Conservation (phyloP, 441 rosid genomes). For the Jatropha multifida region DNA sequence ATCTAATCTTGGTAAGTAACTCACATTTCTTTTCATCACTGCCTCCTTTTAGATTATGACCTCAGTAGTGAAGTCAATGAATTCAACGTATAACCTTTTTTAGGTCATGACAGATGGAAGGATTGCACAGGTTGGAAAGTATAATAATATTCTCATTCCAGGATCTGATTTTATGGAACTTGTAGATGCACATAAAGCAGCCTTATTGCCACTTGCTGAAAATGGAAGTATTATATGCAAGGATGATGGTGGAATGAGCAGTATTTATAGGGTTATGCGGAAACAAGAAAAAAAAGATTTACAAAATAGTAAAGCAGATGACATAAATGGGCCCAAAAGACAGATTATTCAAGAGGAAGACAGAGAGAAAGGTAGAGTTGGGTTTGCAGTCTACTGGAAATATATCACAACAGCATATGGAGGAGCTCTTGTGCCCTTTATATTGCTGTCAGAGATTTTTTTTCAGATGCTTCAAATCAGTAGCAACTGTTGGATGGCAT, state of each 20-base stretch:
- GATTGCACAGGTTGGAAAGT: constrained; percentile 84
- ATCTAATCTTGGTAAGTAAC: constrained; percentile 56
- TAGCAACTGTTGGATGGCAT: constrained; percentile 94
- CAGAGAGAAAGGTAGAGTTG: constrained; percentile 88
- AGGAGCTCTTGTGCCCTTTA: constrained; percentile 82
- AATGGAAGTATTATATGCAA: constrained; percentile 15
- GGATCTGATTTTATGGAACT: constrained; percentile 87
- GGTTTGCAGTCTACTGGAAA: constrained; percentile 70
- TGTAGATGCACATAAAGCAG: constrained; percentile 77
- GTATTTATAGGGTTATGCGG: constrained; percentile 22
- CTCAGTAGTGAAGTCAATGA: background rate
- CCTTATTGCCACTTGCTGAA: constrained; percentile 46
- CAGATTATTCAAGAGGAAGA: constrained; percentile 93
- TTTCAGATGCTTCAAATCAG: constrained; percentile 79
- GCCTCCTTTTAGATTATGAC: constrained; percentile 25
- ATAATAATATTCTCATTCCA: constrained; percentile 61
- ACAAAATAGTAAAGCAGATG: constrained; percentile 38
- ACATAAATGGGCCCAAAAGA: constrained; percentile 41
- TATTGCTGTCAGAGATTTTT: constrained; percentile 55
- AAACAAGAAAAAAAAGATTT: constrained; percentile 39
- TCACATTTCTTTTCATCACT: background rate
- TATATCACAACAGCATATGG: constrained; percentile 75
- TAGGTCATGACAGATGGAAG: constrained; percentile 92
- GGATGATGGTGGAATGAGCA: constrained; percentile 19
- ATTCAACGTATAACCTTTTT: constrained; percentile 8